These are phyloP conservation scores for Boechera retrofracta DNA, from an alignment of 345 rosid genomes.

Conservation along the genomic window DNA sequence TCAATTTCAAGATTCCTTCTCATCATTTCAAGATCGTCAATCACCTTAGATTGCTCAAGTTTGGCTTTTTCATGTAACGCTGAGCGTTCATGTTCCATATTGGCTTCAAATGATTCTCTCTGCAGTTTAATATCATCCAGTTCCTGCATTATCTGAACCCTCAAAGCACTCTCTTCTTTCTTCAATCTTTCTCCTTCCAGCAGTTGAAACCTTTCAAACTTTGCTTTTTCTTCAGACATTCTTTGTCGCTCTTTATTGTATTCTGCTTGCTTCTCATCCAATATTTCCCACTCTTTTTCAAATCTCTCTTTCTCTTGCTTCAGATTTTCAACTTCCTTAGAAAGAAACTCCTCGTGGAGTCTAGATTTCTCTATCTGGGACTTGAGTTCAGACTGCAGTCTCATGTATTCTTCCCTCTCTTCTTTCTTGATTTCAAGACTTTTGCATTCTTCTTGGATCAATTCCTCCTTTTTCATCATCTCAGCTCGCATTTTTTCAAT, in stretches of 20 bases:
- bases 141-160: slow-evolving; percentile 55
- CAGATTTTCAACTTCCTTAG: slow-evolving; percentile 69
- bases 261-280: slow-evolving; percentile 75
- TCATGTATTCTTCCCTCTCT: slow-evolving; percentile 71
- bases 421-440: slow-evolving; percentile 58
- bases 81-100: slow-evolving; percentile 63
- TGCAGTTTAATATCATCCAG: slow-evolving; percentile 62
- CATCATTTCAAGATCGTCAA: slow-evolving; percentile 66
- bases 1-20: slow-evolving; percentile 58
- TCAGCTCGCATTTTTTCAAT: slow-evolving; percentile 65
- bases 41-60: slow-evolving; percentile 58
- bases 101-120: slow-evolving; percentile 73
- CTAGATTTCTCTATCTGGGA: slow-evolving; percentile 67
- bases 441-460: slow-evolving; percentile 57
- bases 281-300: slow-evolving; percentile 80
- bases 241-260: slow-evolving; percentile 49
- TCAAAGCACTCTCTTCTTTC: slow-evolving; percentile 60
- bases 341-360: slow-evolving; percentile 65
- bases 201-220: slow-evolving; percentile 52
- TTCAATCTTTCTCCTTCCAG: slow-evolving; percentile 63
- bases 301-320: slow-evolving; percentile 72
- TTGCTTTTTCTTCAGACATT: slow-evolving; percentile 59
- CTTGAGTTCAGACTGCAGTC: slow-evolving; percentile 70
- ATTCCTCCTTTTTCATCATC: slow-evolving; percentile 59
- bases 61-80: slow-evolving; percentile 57